Evolutionary conservation across 768 basidiomycete genomes (phyloP), one percentile per base, ranked within the genome.

Genomic region (Suillus occidentalis): DNA sequence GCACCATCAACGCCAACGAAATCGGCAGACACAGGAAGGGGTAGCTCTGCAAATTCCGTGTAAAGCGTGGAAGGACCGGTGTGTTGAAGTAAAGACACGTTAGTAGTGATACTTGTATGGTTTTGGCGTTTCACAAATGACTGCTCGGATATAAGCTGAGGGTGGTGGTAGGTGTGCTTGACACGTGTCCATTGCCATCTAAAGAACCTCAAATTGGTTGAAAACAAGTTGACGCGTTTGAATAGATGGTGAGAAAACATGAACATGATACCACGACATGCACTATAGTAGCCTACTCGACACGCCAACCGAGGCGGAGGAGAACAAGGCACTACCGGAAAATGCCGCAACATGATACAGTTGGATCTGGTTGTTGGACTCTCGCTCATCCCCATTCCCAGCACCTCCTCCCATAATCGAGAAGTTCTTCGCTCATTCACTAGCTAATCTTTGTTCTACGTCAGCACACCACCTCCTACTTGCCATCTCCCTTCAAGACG

Each of bases 1-100:
- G 69, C 79, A 28, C 82, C 83, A 2, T 64, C 70, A 6, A 3
- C 13, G 1, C 18, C 28, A 53, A 53, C 18, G 4, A 53, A 53
- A 31, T 53, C 52, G 20, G 52, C 52, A 53, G 28, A 53, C 9
- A 53, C 52, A 53, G 52, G 52, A 53, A 31, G 18, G 28, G 52
- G 52, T 53, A 53, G 18, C 28, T 53, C 52, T 53, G 52, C 52
- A 31, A 53, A 9, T 53, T 53, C 52, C 18, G 28, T 53, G 18
- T 53, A 53, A 53, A 53, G 5, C 28, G 28, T 20, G 6, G 52
- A 53, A 20, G 25, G 2, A 31, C 52, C 52, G 18, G 52, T 53
- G 28, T 53, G 52, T 18, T 53, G 52, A 18, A 53, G 28, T 31
- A 53, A 53, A 18, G 52, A 31, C 28, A 53, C 31, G 28, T 53